Base-by-base conservation (phyloP, 176 grass and related monocot species). In the Alopecurus myosuroides region DNA sequence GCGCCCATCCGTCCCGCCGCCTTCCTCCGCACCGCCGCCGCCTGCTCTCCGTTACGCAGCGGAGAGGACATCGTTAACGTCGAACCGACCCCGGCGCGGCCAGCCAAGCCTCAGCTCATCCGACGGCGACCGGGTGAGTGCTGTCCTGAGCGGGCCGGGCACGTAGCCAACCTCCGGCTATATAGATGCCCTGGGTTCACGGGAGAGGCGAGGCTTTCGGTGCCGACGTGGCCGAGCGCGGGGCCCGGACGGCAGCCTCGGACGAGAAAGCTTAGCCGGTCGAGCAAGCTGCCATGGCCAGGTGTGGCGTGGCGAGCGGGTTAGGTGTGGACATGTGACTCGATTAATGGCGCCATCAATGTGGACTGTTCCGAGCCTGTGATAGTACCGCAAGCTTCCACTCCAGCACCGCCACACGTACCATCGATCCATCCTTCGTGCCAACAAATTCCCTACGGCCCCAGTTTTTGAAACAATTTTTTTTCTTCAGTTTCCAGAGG, bases 321-420 rank as follows among this genome's bases (percentile, higher is more conserved):
- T 77, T 84, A 31, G 86, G 74, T 78, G 53, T 12, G 33, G 74
- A 72, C 86, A 88, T 42, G 86, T 84, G 86, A 88, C 0, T 23
- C 33, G 9, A 22, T 42, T 88, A 88, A 88, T 84, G 63, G 41
- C n/a, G 85, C 30, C 70, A 82, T 87, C 45, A 87, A 67, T 82
- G 57, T 45, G 71, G 61, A 70, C 46, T 76, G 74, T 12, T 75
- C 42, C 0, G 19, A 11, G 12, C 70, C 34, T 77, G 60, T 77
- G 85, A 87, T 35, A 34, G 40, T 29, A 56, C 61, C 67, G 61
- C 22, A 14, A 45, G 57, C 41, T 72, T 46, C 53, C 30, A 65
- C 15, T 75, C 46, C 40, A n/a, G 41, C 58, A 65, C 41, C 41
- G 58, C 79, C 42, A 33, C 81, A 83, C 50, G 67, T 44, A 72